Evolutionary conservation across 768 basidiomycete species (phyloP), one percentile per base, ranked within the genome.

Genomic region (Pisolithus microcarpus): DNA sequence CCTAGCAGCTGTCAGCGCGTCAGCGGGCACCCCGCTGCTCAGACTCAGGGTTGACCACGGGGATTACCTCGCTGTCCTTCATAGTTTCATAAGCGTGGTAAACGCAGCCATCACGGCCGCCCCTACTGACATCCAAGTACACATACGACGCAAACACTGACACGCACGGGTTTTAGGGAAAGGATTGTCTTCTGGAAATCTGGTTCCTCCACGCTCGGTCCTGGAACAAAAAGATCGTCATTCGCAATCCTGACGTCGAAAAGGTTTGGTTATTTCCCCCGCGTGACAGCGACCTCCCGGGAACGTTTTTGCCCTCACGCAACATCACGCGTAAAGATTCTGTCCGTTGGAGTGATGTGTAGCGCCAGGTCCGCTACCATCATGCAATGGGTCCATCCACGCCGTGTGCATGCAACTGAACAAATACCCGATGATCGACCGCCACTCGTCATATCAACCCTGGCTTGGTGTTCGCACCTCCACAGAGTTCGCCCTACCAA

Each of bases 31-130:
- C 34, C 19, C 43, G 26, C 56, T 30, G 30, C 36, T 56, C 42
- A 65, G 58, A 56, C 60, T 61, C 63, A 64, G 64, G 64, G 62
- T 54, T 26, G n/a, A 1, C 10, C 49, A 51, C 64, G 65, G 64
- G 65, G 65, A 65, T 66, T 65, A 65, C 65, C 55, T 56, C 40
- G 62, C 55, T 53, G 40, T 58, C 58, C 38, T 48, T 63, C 48
- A 55, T 49, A 38, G 55, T 49, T 50, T 55, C 42, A 58, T 57
- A 26, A 54, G 39, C 52, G 53, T 64, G 63, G 52, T 50, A 57
- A 23, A 53, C 21, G 36, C 48, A 47, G 38, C 15, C 30, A 11
- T 38, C 31, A 21, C 49, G 26, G 40, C 28, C 28, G 49, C 30
- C 49, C 49, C 31, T 19, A 42, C 19, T 18, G 16, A 49, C 48